A percentile compares a stretch with the other conserved stretches of the same genome.
Evolutionary conservation across 2,329 filamentous ascomycete genomes (phyloP).

Genomic region (Sporothrix sp.): DNA sequence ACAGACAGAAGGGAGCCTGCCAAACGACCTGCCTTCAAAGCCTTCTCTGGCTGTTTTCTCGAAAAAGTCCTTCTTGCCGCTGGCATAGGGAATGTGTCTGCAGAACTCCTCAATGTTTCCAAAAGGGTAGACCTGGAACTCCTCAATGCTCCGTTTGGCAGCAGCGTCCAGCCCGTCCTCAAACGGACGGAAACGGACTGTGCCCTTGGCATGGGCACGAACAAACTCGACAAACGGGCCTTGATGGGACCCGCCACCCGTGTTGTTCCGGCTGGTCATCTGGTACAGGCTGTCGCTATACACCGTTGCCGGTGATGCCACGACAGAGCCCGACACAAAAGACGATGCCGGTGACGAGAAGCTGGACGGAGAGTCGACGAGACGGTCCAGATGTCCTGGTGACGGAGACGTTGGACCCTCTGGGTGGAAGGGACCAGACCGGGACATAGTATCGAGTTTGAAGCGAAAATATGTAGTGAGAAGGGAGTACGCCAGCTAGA

Average conservation of each 20-base stretch:
- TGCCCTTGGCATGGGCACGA: slow-evolving; percentile 41
- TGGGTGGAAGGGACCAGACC: not conserved
- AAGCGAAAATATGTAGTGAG: slow-evolving; percentile 10
- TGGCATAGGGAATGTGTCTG: slow-evolving; percentile 85
- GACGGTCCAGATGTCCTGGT: not conserved
- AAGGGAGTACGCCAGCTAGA: not conserved
- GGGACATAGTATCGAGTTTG: slow-evolving; percentile 9
- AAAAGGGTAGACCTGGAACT: slow-evolving; percentile 57
- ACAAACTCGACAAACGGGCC: slow-evolving; percentile 12
- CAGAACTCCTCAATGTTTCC: slow-evolving; percentile 52
- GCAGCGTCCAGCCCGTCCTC: slow-evolving; percentile 50
- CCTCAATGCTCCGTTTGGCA: slow-evolving; percentile 47
- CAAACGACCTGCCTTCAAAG: slow-evolving; percentile 61
- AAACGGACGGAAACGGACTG: slow-evolving; percentile 64
- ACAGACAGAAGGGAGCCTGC: not conserved
- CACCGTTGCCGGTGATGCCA: slow-evolving; percentile 11
- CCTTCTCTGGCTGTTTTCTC: slow-evolving; percentile 78
- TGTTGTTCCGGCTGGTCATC: not conserved
- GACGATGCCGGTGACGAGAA: not conserved
- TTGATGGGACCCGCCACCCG: not conserved
- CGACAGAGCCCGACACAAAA: not conserved
- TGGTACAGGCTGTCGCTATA: slow-evolving; percentile 11
- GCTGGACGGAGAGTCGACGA: not conserved
- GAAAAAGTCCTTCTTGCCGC: slow-evolving; percentile 82
- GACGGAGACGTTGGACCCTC: slow-evolving; percentile 3